Percentiles rank a stretch among this genome's conserved stretches.
phyloP scores from a whole-genome alignment of 2,329 filamentous ascomycete genomes.

The Clonostachys byssicola region DNA sequence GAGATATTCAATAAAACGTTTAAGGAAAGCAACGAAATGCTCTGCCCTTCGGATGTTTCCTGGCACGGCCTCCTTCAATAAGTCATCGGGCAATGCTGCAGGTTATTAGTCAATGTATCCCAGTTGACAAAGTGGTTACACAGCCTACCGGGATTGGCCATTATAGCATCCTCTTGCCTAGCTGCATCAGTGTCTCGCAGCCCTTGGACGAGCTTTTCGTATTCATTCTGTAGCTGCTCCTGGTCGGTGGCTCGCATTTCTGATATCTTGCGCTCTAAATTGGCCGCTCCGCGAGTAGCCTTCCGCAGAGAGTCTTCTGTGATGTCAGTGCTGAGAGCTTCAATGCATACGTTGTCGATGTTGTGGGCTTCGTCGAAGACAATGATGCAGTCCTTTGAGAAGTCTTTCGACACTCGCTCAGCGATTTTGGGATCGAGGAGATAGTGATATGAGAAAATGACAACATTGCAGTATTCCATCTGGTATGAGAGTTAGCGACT shows the following conservation, averaged over 20 bases:
- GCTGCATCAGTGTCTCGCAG: slow-evolving; percentile 84
- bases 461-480: slow-evolving; percentile 99
- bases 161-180: slow-evolving; percentile 90
- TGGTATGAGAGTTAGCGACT: slow-evolving; percentile 22
- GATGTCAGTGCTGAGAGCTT: slow-evolving; percentile 92
- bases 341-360: slow-evolving; percentile 99
- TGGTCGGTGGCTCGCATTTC: slow-evolving; percentile 97
- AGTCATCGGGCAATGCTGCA: slow-evolving; percentile 78
- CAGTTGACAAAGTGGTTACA: not conserved
- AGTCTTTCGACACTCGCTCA: slow-evolving; percentile 87
- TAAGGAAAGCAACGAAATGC: slow-evolving; percentile 92
- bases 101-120: slow-evolving; percentile 8
- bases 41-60: slow-evolving; percentile 95
- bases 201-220: slow-evolving; percentile 91
- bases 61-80: slow-evolving; percentile 92
- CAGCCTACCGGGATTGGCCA: slow-evolving; percentile 74
- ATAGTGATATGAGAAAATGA: slow-evolving; percentile 99
- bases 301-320: slow-evolving; percentile 92
- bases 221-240: slow-evolving; percentile 91
- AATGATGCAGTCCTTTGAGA: slow-evolving; percentile 97
- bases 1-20: slow-evolving; percentile 95
- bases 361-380: slow-evolving; percentile 99
- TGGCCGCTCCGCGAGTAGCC: slow-evolving; percentile 85
- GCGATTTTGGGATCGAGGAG: slow-evolving; percentile 97
- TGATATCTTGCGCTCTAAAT: slow-evolving; percentile 83